phyloP scores from a whole-genome alignment of 169 alveolate genomes.

The Eimeria tenella region DNA sequence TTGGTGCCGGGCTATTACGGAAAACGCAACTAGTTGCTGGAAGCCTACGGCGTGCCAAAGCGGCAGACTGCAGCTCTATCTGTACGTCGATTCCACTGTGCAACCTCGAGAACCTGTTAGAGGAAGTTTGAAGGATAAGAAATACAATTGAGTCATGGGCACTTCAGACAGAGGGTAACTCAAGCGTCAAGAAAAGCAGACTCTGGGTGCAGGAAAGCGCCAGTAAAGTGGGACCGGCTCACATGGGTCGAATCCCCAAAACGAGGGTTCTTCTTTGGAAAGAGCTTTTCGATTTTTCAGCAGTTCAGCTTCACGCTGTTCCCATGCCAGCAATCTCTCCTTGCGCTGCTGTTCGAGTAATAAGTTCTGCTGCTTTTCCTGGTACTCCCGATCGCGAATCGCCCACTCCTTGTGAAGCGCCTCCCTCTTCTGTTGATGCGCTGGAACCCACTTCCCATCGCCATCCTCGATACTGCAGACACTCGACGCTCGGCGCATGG shows the following conservation, averaged over 20 bases:
- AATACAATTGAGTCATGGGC: too few species aligned
- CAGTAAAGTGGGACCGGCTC: neutral
- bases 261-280: constrained; percentile 66
- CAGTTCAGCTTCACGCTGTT: constrained; percentile 59
- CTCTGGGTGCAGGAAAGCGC: too few species aligned
- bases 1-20: too few species aligned
- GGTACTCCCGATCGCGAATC: constrained; percentile 62
- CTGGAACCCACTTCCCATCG: constrained; percentile 34
- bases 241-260: constrained; percentile 74
- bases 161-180: too few species aligned
- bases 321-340: constrained; percentile 57
- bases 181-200: too few species aligned
- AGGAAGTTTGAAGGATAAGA: too few species aligned
- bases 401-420: constrained; percentile 62
- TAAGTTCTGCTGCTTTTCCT: constrained; percentile 56
- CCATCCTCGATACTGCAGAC: constrained; percentile 53
- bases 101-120: too few species aligned
- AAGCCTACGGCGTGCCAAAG: too few species aligned
- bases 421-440: constrained; percentile 62
- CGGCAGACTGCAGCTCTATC: too few species aligned
- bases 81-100: too few species aligned
- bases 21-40: too few species aligned
- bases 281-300: constrained; percentile 67
- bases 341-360: constrained; percentile 56
- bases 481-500: constrained; percentile 69